Evolutionary conservation across 306 rosid species (phyloP).

Genomic region (Malus fusca): DNA sequence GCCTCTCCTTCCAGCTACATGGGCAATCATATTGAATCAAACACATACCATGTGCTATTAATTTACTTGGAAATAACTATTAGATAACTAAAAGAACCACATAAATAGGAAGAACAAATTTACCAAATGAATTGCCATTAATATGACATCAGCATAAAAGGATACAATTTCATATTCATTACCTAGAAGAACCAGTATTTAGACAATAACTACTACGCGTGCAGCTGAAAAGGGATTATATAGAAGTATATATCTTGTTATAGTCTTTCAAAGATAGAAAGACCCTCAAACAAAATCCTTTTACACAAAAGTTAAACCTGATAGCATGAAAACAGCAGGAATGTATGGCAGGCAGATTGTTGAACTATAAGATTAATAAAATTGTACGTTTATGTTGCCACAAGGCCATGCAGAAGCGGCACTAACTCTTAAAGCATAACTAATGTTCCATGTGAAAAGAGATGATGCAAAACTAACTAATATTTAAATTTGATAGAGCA

Average conservation of each 20-base stretch:
- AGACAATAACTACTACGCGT: not conserved
- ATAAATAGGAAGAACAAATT: not conserved
- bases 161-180: not conserved
- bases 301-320: not conserved
- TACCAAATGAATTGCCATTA: not conserved
- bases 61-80: not conserved
- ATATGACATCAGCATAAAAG: not conserved
- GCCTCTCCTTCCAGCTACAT: slow-evolving; percentile 93
- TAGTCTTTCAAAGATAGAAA: not conserved
- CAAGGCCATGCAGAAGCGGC: not conserved
- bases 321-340: not conserved
- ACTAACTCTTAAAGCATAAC: not conserved
- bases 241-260: slow-evolving; percentile 1
- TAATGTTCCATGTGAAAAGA: not conserved
- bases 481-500: not conserved
- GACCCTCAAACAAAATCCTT: not conserved
- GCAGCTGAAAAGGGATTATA: not conserved
- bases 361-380: not conserved
- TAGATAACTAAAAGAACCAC: not conserved
- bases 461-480: not conserved
- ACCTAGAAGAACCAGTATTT: not conserved
- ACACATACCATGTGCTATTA: not conserved
- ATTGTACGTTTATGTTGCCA: not conserved
- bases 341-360: not conserved
- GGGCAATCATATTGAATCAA: slow-evolving; percentile 21